phyloP scores from a whole-genome alignment of 345 rosid species.

The Gossypium stocksii region DNA sequence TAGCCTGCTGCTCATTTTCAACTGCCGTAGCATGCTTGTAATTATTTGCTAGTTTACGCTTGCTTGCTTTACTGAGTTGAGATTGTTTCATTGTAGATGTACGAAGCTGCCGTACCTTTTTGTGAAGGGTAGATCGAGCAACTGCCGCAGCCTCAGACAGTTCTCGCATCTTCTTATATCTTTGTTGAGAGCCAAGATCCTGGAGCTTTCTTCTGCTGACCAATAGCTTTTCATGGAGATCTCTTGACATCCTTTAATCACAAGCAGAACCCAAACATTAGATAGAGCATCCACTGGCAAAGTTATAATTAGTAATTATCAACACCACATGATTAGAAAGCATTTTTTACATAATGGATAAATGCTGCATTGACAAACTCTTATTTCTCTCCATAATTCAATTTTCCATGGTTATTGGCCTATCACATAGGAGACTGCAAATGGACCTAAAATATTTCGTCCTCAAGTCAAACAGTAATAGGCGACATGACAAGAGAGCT shows the following conservation, averaged over 20 bases:
- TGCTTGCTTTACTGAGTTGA: constrained; percentile 32
- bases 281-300: background rate
- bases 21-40: constrained; percentile 21
- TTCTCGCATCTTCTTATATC: constrained; percentile 47
- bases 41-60: constrained; percentile 17
- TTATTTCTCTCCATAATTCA: background rate
- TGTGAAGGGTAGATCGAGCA: constrained; percentile 60
- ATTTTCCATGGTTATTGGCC: background rate
- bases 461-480: background rate
- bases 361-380: background rate
- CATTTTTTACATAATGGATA: background rate
- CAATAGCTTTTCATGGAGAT: constrained; percentile 49
- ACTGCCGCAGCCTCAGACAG: constrained; percentile 50
- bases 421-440: background rate
- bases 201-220: constrained; percentile 42
- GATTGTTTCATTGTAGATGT: constrained; percentile 34
- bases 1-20: constrained; percentile 14
- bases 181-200: constrained; percentile 44
- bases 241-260: constrained; percentile 56
- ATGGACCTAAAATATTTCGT: background rate
- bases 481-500: background rate
- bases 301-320: background rate
- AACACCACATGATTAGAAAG: background rate
- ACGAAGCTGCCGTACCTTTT: constrained; percentile 58
- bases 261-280: background rate